phyloP scores from a whole-genome alignment of 148 eudicot genomes.

The Limonium bicolor region DNA sequence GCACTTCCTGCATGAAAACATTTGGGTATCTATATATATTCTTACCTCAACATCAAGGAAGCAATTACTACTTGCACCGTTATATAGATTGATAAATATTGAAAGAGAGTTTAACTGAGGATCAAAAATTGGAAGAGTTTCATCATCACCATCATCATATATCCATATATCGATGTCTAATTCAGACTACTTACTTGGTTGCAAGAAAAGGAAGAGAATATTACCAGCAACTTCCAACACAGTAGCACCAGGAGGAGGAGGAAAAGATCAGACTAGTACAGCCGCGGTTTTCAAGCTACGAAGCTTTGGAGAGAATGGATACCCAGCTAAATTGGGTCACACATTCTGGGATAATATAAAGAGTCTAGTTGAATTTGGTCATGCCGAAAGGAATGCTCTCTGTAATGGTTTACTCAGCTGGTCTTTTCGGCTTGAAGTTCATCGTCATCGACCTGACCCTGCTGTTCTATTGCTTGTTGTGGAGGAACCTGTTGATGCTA shows the following conservation, averaged over 20 bases:
- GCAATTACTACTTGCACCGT: too few species aligned
- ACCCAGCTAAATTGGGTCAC: conserved; percentile 51
- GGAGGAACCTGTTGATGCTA: conserved; percentile 58
- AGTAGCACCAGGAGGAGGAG: too few species aligned
- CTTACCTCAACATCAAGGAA: too few species aligned
- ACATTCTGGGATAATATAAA: conserved; percentile 48
- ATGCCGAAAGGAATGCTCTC: conserved; percentile 28
- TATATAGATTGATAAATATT: too few species aligned
- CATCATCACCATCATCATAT: too few species aligned
- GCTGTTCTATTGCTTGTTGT: conserved; percentile 49
- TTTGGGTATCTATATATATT: too few species aligned
- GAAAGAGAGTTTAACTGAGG: too few species aligned
- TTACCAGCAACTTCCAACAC: conserved; percentile 7
- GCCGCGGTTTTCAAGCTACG: conserved; percentile 71
- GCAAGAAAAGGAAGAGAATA: conserved; percentile 5
- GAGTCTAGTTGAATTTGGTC: conserved; percentile 54
- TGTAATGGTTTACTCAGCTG: conserved; percentile 40
- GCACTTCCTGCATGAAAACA: too few species aligned
- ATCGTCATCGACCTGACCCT: conserved; percentile 53
- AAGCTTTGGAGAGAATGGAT: conserved; percentile 60
- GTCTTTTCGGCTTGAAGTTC: conserved; percentile 83
- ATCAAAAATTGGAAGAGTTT: too few species aligned
- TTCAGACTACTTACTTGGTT: not conserved
- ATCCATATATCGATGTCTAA: conserved; percentile 1
- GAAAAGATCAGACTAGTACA: conserved; percentile 19